Conservation (phyloP, 2,329 filamentous ascomycete genomes). For the Trichophyton verrucosum region DNA sequence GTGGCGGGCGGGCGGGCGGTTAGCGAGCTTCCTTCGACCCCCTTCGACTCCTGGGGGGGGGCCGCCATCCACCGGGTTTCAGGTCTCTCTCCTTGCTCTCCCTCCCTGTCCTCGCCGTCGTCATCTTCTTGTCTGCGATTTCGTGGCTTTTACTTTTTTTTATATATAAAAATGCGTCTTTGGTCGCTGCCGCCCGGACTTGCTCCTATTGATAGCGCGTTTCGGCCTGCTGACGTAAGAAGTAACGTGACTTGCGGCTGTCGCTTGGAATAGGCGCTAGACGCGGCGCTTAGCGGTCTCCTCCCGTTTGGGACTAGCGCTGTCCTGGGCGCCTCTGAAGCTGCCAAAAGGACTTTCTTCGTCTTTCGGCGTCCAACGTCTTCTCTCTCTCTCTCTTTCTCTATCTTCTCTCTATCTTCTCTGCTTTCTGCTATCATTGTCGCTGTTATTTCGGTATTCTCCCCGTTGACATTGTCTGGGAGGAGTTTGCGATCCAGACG, state of each 20-base stretch:
- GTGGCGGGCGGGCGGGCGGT: neutral
- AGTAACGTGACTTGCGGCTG: neutral
- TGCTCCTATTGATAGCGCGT: conserved; percentile 3
- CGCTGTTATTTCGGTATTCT: neutral
- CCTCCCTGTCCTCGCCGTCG: neutral
- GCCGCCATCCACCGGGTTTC: neutral
- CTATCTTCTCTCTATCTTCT: neutral
- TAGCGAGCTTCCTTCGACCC: neutral
- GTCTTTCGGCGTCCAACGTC: neutral
- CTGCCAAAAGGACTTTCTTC: neutral
- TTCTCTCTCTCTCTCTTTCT: neutral
- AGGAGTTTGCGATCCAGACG: neutral
- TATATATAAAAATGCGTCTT: neutral
- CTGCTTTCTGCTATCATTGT: neutral
- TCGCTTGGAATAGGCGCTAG: neutral
- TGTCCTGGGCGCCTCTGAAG: neutral
- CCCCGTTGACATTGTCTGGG: neutral
- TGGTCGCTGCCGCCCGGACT: neutral
- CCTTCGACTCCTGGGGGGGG: neutral
- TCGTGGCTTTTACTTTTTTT: neutral
- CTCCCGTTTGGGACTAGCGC: neutral
- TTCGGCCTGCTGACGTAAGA: neutral
- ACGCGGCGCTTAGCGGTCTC: neutral
- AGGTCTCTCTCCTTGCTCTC: neutral
- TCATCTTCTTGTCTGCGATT: neutral